Conservation (phyloP, 2,329 filamentous ascomycete species). For the Microsporum audouinii region DNA sequence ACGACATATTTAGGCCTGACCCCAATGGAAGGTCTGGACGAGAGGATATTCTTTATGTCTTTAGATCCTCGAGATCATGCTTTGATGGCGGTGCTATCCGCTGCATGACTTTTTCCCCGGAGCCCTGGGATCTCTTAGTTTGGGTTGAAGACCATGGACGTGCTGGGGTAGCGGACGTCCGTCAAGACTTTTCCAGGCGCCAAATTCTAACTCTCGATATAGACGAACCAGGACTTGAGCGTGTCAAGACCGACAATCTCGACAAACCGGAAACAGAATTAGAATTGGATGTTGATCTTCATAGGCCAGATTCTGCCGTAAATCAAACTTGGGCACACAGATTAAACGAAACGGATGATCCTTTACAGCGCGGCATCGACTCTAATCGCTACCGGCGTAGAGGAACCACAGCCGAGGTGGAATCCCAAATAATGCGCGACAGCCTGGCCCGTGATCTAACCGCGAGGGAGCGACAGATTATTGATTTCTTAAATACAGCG, state of each 20-base stretch:
- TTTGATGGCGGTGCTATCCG: constrained; percentile 67
- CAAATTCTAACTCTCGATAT: constrained; percentile 32
- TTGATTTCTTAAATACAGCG: constrained; percentile 34
- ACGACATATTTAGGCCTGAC: constrained; percentile 26
- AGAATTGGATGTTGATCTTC: constrained; percentile 6
- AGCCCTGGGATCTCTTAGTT: constrained; percentile 77
- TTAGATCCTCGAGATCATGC: constrained; percentile 64
- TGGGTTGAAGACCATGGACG: constrained; percentile 76
- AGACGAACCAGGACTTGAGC: constrained; percentile 25
- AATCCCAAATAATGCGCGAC: constrained; percentile 25
- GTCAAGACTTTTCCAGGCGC: constrained; percentile 35
- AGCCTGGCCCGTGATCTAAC: constrained; percentile 29
- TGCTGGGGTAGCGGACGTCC: constrained; percentile 38
- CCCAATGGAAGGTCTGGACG: constrained; percentile 35
- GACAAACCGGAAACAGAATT: constrained; percentile 18
- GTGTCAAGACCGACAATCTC: constrained; percentile 24
- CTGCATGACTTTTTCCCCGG: constrained; percentile 84
- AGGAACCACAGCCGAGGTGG: constrained; percentile 15
- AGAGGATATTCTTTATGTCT: constrained; percentile 60
- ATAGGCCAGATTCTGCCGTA: background rate
- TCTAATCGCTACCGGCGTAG: constrained; percentile 2
- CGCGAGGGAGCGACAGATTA: constrained; percentile 33
- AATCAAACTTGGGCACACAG: background rate
- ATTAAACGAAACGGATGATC: constrained; percentile 1
- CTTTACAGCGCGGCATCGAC: background rate